Evolutionary conservation across 2,329 filamentous ascomycete species (phyloP).

Genomic region (Periconia macrospinosa): DNA sequence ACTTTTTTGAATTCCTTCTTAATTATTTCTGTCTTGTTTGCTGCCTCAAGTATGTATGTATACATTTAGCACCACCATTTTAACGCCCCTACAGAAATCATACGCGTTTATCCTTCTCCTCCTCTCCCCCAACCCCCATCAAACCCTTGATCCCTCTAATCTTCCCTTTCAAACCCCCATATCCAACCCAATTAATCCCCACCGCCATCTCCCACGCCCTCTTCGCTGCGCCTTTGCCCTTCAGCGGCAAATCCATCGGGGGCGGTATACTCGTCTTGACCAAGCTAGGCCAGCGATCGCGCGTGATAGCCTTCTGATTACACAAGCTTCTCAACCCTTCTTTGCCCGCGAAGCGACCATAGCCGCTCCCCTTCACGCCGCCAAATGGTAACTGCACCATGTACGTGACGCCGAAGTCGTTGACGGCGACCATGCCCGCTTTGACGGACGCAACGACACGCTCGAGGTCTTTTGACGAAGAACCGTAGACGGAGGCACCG

Average conservation of each 20-base stretch:
- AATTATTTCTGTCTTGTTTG: no score
- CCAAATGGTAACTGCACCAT: slow-evolving; percentile 94
- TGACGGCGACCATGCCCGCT: slow-evolving; percentile 89
- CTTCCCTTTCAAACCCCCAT: slow-evolving; percentile 47
- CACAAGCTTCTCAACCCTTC: slow-evolving; percentile 85
- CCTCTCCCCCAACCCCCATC: slow-evolving; percentile 24
- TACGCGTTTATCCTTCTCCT: not conserved
- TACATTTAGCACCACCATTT: not conserved
- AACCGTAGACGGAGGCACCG: slow-evolving; percentile 84
- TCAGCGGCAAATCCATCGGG: slow-evolving; percentile 79
- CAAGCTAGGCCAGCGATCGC: slow-evolving; percentile 64
- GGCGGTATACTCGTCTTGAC: slow-evolving; percentile 77
- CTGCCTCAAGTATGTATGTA: no score
- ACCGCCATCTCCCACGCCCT: slow-evolving; percentile 47
- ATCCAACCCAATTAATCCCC: slow-evolving; percentile 53
- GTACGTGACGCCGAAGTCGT: slow-evolving; percentile 94
- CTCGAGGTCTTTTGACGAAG: slow-evolving; percentile 60
- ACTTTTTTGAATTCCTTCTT: no score
- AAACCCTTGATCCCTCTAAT: slow-evolving; percentile 46
- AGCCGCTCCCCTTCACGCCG: slow-evolving; percentile 82
- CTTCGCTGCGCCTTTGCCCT: slow-evolving; percentile 32
- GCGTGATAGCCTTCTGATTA: slow-evolving; percentile 84
- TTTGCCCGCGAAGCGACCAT: slow-evolving; percentile 88
- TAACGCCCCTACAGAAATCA: not conserved
- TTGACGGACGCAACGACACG: slow-evolving; percentile 69